These are phyloP conservation scores for Phytophthora pini DNA, from an alignment of 352 stramenopile genomes.

Conservation along the genomic window DNA sequence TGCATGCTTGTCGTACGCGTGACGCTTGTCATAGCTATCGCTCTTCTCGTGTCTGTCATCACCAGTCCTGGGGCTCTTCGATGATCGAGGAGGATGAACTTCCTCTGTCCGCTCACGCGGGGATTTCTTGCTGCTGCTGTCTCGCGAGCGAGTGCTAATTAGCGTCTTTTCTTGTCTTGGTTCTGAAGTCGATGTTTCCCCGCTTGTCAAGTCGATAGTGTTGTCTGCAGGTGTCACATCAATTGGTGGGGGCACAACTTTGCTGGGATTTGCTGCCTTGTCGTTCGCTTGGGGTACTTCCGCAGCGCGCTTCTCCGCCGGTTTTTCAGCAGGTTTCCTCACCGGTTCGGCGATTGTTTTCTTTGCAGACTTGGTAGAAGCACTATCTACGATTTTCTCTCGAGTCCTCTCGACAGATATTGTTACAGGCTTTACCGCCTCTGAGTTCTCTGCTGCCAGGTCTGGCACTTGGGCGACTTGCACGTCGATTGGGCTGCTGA, in stretches of 20 bases:
- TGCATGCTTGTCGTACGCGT: constrained; percentile 24
- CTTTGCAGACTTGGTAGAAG: background rate
- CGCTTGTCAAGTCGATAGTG: constrained; percentile 29
- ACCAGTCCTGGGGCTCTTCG: constrained; percentile 5
- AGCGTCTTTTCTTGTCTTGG: constrained; percentile 3
- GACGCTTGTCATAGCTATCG: constrained; percentile 19
- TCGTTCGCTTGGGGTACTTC: constrained; percentile 6
- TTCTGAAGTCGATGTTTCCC: constrained; percentile 12
- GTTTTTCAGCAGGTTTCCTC: constrained; percentile 7
- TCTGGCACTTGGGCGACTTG: constrained; percentile 8
- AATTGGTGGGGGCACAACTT: constrained; percentile 10
- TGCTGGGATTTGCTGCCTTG: constrained; percentile 5
- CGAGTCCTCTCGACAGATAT: background rate
- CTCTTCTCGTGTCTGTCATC: constrained; percentile 14
- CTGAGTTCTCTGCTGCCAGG: constrained; percentile 6
- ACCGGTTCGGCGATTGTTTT: constrained; percentile 5
- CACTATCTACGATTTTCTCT: constrained; percentile 4
- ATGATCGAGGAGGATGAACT: constrained; percentile 7
- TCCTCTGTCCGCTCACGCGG: constrained; percentile 8
- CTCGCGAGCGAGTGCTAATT: constrained; percentile 9
- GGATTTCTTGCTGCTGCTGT: constrained; percentile 17
- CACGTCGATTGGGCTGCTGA: constrained; percentile 5
- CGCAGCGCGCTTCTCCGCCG: constrained; percentile 6
- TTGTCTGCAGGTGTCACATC: constrained; percentile 19
- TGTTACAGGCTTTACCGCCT: constrained; percentile 13